Percentiles rank a stretch among this genome's conserved stretches.
Evolutionary conservation across 306 rosid genomes (phyloP).

Genomic region (Calophaca sinica): DNA sequence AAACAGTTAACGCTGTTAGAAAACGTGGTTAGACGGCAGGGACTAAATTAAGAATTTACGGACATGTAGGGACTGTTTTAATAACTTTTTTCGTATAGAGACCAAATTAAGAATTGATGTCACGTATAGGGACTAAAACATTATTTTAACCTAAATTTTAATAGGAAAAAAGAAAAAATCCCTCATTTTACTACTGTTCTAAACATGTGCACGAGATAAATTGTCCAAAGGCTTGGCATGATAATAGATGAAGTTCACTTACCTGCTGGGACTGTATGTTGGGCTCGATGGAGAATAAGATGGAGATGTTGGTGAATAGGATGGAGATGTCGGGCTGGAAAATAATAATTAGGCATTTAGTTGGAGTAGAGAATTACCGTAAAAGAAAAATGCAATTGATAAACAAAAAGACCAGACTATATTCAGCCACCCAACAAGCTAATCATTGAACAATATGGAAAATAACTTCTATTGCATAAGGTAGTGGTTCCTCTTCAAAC

Average conservation of each 20-base stretch:
- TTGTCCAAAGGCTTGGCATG: slow-evolving; percentile 1
- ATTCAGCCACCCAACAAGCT: slow-evolving; percentile 22
- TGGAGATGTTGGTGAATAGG: slow-evolving; percentile 98
- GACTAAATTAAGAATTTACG: no score
- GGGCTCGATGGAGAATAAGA: slow-evolving; percentile 98
- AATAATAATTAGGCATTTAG: slow-evolving; percentile 30
- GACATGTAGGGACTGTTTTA: no score
- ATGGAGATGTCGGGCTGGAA: slow-evolving; percentile 95
- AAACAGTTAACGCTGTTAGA: no score
- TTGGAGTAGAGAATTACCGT: slow-evolving; percentile 18
- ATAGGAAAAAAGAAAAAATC: not conserved
- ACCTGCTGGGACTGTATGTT: slow-evolving; percentile 97
- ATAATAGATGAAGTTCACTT: slow-evolving; percentile 43
- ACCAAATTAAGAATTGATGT: no score
- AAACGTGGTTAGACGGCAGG: no score
- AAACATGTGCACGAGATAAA: not conserved
- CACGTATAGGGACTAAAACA: no score
- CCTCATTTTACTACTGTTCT: not conserved
- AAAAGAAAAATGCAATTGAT: slow-evolving; percentile 11
- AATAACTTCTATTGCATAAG: slow-evolving; percentile 21
- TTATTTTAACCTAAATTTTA: no score
- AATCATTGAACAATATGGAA: slow-evolving; percentile 32
- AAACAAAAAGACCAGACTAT: slow-evolving; percentile 18
- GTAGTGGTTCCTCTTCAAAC: slow-evolving; percentile 28
- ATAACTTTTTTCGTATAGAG: no score